Conservation (phyloP, 345 rosid species). For the Brassica nigra region DNA sequence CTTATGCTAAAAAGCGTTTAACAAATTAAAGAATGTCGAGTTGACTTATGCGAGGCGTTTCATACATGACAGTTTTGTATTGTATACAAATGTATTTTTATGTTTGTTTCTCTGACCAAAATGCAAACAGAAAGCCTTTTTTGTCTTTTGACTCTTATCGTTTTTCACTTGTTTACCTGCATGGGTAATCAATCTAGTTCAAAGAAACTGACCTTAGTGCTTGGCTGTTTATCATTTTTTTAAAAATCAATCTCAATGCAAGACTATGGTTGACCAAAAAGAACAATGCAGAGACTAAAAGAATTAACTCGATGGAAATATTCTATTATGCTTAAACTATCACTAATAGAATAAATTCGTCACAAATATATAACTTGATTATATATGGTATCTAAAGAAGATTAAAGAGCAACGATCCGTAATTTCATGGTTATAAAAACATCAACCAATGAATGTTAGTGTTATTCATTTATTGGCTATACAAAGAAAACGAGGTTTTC, state of each 20-base stretch:
- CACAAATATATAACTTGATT: not conserved
- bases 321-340: not conserved
- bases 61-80: constrained; percentile 2
- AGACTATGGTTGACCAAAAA: not conserved
- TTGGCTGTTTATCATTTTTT: not conserved
- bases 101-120: constrained; percentile 30
- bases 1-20: not conserved
- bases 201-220: constrained; percentile 2
- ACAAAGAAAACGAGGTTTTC: not conserved
- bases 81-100: constrained; percentile 6
- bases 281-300: not conserved
- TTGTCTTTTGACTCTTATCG: constrained; percentile 13
- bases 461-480: not conserved
- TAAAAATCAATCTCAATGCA: not conserved
- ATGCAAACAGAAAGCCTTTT: constrained; percentile 3
- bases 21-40: constrained; percentile 6
- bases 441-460: not conserved
- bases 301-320: not conserved
- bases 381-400: not conserved
- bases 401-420: not conserved
- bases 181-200: constrained; percentile 12
- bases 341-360: not conserved
- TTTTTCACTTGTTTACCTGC: constrained; percentile 14
- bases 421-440: not conserved
- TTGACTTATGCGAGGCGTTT: constrained; percentile 30